Base-by-base conservation (phyloP, 768 basidiomycete genomes). In the Lentinula edodes region DNA sequence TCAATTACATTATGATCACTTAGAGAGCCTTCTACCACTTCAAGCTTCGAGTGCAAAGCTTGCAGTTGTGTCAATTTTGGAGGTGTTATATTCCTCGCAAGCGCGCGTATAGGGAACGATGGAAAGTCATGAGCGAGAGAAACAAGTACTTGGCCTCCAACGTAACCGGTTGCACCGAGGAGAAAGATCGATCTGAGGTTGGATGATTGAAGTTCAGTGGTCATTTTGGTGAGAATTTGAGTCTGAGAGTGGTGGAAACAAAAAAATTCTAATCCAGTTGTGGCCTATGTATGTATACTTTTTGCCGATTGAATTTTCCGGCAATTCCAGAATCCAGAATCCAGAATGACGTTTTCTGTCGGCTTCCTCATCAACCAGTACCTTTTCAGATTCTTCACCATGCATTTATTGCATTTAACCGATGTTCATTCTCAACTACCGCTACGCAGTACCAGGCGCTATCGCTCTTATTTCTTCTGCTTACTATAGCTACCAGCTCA, bases 161-260 rank as follows among this genome's bases (percentile, higher is more conserved):
- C 67, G 66, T 75, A 79, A 18, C 79, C 78, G 2, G 78, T 78
- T 0, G 78, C 79, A 6, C 79, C 79, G 15, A 80, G 68, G 56
- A 79, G 70, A 67, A 80, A 76, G 60, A 79, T 66, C 10, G 68
- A 67, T 23, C 9, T 48, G 6, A 23, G 5, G 58, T 23, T 20
- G n/a, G 18, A 20, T 20, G 20, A 48, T 23, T 48, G 66, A 16
- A 39, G 38, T 3, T 9, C 38, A 39, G 38, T 39, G 38, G 38
- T 9, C 38, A 39, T 39, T 39, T 9, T 8, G 38, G 9, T 39
- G 38, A 39, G 38, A 2, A 9, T 39, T 39, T 1, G 38, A 39
- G 7, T 13, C 13, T 39, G 38, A 39, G 38, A 39, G 13, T 28
- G 1, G 28, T 28, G 28, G 28, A 28, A 4, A 28, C 2, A 28